Evolutionary conservation across 345 rosid species (phyloP).

Genomic region (Populus euphratica): DNA sequence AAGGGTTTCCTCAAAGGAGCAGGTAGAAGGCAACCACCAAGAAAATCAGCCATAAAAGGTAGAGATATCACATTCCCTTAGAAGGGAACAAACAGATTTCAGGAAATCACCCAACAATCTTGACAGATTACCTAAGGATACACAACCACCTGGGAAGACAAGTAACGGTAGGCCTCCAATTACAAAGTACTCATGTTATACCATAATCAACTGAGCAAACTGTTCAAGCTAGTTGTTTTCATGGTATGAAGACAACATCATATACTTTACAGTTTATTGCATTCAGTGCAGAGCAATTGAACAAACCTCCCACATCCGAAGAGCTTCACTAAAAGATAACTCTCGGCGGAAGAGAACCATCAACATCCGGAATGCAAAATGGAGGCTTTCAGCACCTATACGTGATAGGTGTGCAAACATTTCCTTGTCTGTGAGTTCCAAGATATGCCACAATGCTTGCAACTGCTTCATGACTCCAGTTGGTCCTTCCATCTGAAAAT

Average conservation of each 20-base stretch:
- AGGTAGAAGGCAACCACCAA: too few species aligned
- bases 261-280: neutral
- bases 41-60: too few species aligned
- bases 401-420: slow-evolving; percentile 66
- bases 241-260: neutral
- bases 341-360: slow-evolving; percentile 84
- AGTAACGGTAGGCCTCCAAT: neutral
- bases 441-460: slow-evolving; percentile 74
- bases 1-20: too few species aligned
- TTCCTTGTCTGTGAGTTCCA: slow-evolving; percentile 78
- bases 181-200: neutral
- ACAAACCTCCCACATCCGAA: slow-evolving; percentile 95
- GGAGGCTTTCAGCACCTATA: slow-evolving; percentile 95
- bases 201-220: neutral
- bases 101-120: slow-evolving; percentile 4
- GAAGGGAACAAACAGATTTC: slow-evolving; percentile 5
- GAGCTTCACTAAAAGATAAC: slow-evolving; percentile 73
- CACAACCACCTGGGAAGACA: neutral
- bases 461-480: slow-evolving; percentile 89
- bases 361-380: slow-evolving; percentile 93
- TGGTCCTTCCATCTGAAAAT: slow-evolving; percentile 91
- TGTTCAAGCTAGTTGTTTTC: neutral
- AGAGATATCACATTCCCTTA: neutral
- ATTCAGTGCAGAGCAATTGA: neutral
- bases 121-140: neutral